Evolutionary conservation across 768 basidiomycete species (phyloP).

Genomic region (Sarcodon sp.): DNA sequence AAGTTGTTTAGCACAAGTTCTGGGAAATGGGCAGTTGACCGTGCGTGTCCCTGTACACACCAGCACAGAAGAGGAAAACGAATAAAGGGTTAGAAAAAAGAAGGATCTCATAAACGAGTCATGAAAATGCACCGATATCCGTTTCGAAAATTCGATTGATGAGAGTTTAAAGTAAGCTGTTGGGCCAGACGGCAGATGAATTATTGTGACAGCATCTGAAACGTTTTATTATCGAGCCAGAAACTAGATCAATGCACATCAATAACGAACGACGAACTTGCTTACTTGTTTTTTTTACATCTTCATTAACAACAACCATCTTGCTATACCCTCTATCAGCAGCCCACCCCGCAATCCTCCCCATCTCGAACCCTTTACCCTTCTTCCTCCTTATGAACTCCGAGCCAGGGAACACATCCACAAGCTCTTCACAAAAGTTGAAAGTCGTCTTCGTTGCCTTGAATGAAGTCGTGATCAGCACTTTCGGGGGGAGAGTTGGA

Average conservation of each 20-base stretch:
- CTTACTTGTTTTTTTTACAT: slow-evolving; percentile 89
- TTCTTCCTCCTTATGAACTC: slow-evolving; percentile 81
- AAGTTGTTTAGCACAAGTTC: slow-evolving; percentile 94
- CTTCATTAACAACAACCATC: slow-evolving; percentile 88
- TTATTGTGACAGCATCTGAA: slow-evolving; percentile 84
- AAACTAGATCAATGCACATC: slow-evolving; percentile 4
- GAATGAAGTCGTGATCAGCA: slow-evolving; percentile 79
- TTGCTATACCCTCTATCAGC: slow-evolving; percentile 81
- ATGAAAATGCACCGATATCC: slow-evolving; percentile 61
- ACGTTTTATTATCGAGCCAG: background rate
- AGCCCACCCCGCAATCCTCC: slow-evolving; percentile 88
- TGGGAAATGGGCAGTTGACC: slow-evolving; percentile 85
- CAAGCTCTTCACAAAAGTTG: slow-evolving; percentile 86
- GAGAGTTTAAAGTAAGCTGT: slow-evolving; percentile 93
- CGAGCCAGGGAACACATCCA: slow-evolving; percentile 83
- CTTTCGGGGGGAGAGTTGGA: slow-evolving; percentile 48
- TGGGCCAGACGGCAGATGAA: slow-evolving; percentile 85
- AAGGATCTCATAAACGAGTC: background rate
- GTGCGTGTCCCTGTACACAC: slow-evolving; percentile 66
- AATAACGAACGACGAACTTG: background rate
- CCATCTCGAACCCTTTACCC: slow-evolving; percentile 84
- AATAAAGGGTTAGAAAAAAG: background rate
- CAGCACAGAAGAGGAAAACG: background rate
- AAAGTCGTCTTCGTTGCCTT: slow-evolving; percentile 85
- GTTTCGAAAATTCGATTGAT: slow-evolving; percentile 72